These are phyloP conservation scores for Russula sp. DNA, from an alignment of 768 basidiomycete genomes.

Conservation along the genomic window DNA sequence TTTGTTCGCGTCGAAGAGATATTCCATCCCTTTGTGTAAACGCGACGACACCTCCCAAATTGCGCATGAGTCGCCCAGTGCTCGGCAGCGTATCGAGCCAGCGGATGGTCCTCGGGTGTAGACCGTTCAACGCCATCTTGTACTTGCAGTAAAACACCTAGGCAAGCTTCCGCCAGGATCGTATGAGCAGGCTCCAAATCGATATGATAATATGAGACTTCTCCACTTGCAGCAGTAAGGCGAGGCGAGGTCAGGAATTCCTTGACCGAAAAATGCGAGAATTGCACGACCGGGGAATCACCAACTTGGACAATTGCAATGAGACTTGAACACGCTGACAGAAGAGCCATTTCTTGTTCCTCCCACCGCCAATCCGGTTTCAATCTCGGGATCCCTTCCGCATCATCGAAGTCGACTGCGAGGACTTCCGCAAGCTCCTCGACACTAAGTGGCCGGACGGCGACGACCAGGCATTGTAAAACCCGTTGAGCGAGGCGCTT, in stretches of 20 bases:
- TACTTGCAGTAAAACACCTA: neutral
- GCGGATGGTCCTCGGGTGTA: too few relatives aligned
- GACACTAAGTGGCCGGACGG: neutral
- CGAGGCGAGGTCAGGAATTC: neutral
- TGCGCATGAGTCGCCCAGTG: neutral
- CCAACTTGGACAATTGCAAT: neutral
- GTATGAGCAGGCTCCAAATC: neutral
- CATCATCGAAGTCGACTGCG: neutral
- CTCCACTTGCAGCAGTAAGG: neutral
- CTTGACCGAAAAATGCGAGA: too few relatives aligned
- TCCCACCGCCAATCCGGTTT: neutral
- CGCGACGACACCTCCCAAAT: neutral
- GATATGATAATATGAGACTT: neutral
- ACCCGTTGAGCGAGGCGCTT: neutral
- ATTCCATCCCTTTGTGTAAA: neutral
- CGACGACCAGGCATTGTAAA: neutral
- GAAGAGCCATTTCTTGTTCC: neutral
- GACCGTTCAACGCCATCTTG: too few relatives aligned
- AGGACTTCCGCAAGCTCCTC: conserved; percentile 1
- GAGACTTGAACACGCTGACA: neutral
- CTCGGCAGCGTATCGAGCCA: neutral
- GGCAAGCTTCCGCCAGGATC: neutral
- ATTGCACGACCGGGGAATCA: too few relatives aligned
- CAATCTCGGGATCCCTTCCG: neutral
- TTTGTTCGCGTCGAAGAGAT: neutral